A percentile compares a stretch with the other conserved stretches of the same genome.
phyloP scores from a whole-genome alignment of 2,329 filamentous ascomycete genomes.

The Alternaria ethzedia region DNA sequence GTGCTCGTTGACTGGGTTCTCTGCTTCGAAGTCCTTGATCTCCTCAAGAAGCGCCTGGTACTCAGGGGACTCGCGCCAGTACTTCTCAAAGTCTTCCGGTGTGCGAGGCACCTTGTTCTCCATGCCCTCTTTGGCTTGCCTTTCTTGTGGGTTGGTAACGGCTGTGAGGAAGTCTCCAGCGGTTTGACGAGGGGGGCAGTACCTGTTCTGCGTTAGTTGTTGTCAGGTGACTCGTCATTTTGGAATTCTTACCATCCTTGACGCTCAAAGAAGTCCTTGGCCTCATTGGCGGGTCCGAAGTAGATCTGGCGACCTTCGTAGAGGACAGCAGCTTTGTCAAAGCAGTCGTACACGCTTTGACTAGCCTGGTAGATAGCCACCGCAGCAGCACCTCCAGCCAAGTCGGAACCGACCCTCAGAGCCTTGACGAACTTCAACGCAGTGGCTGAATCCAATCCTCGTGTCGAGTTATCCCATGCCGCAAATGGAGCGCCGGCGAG shows the following conservation, averaged over 20 bases:
- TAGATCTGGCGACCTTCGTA: slow-evolving; percentile 82
- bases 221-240: not conserved
- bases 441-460: slow-evolving; percentile 53
- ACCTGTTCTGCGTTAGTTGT: slow-evolving; percentile 7
- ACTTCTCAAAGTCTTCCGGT: slow-evolving; percentile 55
- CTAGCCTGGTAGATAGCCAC: slow-evolving; percentile 64
- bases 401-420: slow-evolving; percentile 58
- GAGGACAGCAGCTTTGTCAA: slow-evolving; percentile 76
- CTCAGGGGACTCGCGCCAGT: slow-evolving; percentile 62
- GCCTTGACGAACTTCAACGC: slow-evolving; percentile 65
- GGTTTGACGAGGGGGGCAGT: slow-evolving; percentile 71
- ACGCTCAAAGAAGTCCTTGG: slow-evolving; percentile 69
- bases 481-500: slow-evolving; percentile 49
- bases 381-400: slow-evolving; percentile 58
- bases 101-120: slow-evolving; percentile 56
- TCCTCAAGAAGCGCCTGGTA: slow-evolving; percentile 52
- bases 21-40: slow-evolving; percentile 59
- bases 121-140: slow-evolving; percentile 50
- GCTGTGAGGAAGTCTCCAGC: slow-evolving; percentile 78
- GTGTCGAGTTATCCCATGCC: slow-evolving; percentile 56
- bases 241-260: slow-evolving; percentile 63
- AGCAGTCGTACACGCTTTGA: slow-evolving; percentile 63
- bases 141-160: slow-evolving; percentile 62
- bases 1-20: slow-evolving; percentile 53
- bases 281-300: slow-evolving; percentile 68